Percentiles rank a stretch among this genome's conserved stretches.
Conservation (phyloP, 768 basidiomycete genomes). For the Leccinum broughii region DNA sequence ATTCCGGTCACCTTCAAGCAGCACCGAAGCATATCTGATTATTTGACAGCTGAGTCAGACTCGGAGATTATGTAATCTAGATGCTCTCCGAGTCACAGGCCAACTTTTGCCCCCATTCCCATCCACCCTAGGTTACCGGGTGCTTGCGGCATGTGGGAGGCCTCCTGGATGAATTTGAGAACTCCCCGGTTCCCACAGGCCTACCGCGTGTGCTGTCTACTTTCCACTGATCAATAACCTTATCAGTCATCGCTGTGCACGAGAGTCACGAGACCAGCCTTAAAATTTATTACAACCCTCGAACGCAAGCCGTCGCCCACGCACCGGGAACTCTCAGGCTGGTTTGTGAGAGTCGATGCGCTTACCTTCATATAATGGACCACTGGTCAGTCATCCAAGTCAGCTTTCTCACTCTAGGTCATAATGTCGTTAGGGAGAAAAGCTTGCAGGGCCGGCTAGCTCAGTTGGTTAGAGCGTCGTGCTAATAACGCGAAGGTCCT, state of each 20-base stretch:
- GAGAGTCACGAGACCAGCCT: too few relatives aligned
- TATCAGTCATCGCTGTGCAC: too few relatives aligned
- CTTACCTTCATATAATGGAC: too few relatives aligned
- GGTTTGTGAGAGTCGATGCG: too few relatives aligned
- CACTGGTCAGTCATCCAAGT: not conserved
- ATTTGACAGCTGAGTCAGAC: not conserved
- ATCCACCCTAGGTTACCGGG: not conserved
- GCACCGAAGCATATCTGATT: not conserved
- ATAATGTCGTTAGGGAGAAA: not conserved
- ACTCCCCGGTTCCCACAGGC: too few relatives aligned
- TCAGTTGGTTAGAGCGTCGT: constrained; percentile 38
- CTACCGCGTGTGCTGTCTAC: too few relatives aligned
- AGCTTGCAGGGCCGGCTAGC: constrained; percentile 24
- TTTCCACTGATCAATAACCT: too few relatives aligned
- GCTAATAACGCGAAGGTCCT: constrained; percentile 51
- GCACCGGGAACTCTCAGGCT: too few relatives aligned
- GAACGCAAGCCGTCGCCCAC: too few relatives aligned
- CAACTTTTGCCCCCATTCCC: not conserved
- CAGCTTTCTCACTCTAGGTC: not conserved
- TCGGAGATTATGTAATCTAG: not conserved
- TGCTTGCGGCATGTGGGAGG: not conserved
- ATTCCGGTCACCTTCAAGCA: not conserved
- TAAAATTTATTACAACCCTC: too few relatives aligned
- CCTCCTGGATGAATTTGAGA: too few relatives aligned
- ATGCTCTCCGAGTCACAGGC: not conserved